Percentiles rank a stretch among this genome's conserved stretches.
Conservation (phyloP, 768 basidiomycete genomes). For the Paxillus rubicundulus region DNA sequence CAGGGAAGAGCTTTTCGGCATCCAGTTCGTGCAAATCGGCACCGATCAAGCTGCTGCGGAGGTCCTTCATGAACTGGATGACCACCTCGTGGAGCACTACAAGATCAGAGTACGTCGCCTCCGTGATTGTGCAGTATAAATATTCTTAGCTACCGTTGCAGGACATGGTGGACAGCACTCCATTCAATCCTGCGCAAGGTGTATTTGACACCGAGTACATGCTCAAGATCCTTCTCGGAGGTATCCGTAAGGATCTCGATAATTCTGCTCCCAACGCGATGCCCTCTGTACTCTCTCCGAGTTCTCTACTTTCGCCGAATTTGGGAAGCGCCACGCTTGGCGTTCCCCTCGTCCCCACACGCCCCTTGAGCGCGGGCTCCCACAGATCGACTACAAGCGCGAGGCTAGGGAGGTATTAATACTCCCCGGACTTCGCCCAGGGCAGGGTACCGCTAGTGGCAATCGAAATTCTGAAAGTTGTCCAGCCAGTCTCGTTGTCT, state of each 20-base stretch:
- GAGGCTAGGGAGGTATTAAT: too few relatives aligned
- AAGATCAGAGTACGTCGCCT: slow-evolving; percentile 27
- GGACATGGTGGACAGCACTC: slow-evolving; percentile 49
- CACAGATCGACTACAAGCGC: too few relatives aligned
- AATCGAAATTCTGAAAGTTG: too few relatives aligned
- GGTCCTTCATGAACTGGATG: slow-evolving; percentile 40
- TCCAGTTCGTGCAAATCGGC: slow-evolving; percentile 49
- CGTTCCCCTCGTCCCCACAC: background rate
- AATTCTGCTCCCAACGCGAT: slow-evolving; percentile 5
- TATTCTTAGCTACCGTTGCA: slow-evolving; percentile 13
- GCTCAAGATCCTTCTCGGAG: slow-evolving; percentile 34
- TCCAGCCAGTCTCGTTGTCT: too few relatives aligned
- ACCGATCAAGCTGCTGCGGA: slow-evolving; percentile 36
- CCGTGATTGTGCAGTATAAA: background rate
- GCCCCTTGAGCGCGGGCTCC: background rate
- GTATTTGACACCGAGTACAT: slow-evolving; percentile 34
- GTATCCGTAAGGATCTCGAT: slow-evolving; percentile 20
- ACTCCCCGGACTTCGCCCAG: too few relatives aligned
- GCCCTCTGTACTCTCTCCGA: slow-evolving; percentile 7
- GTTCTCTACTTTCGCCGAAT: slow-evolving; percentile 11
- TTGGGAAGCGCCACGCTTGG: background rate
- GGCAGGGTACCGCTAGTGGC: too few relatives aligned
- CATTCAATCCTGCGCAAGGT: slow-evolving; percentile 32
- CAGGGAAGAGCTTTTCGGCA: slow-evolving; percentile 40
- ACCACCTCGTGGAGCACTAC: slow-evolving; percentile 33